Evolutionary conservation across 768 basidiomycete species (phyloP).

Genomic region (Russula lepida): DNA sequence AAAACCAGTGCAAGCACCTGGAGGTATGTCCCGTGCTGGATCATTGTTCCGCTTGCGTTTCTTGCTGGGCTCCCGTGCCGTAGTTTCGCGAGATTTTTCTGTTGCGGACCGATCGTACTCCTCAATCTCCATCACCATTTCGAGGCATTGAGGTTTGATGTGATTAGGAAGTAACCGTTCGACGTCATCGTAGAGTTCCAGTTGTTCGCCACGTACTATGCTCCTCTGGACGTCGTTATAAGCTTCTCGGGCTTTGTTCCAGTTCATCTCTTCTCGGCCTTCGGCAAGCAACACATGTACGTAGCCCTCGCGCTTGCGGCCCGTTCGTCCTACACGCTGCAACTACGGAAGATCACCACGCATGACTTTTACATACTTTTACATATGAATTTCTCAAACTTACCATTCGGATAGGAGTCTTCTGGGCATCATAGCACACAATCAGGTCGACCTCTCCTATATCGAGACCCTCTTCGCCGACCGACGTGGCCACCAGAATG

Average conservation of each 20-base stretch:
- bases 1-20: constrained; percentile 63
- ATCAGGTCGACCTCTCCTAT: constrained; percentile 97
- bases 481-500: constrained; percentile 89
- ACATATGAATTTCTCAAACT: constrained; percentile 20
- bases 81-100: constrained; percentile 29
- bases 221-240: constrained; percentile 86
- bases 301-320: constrained; percentile 79
- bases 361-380: no score
- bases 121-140: constrained; percentile 77
- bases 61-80: constrained; percentile 29
- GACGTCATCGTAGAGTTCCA: constrained; percentile 92
- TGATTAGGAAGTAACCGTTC: constrained; percentile 75
- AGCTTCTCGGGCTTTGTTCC: constrained; percentile 76
- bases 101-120: constrained; percentile 49
- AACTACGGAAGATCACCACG: constrained; percentile 42
- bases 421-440: constrained; percentile 93
- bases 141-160: constrained; percentile 65
- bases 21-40: constrained; percentile 60
- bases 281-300: constrained; percentile 92
- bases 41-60: constrained; percentile 72
- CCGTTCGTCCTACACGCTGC: constrained; percentile 92
- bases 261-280: constrained; percentile 83
- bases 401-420: constrained; percentile 95
- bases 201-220: constrained; percentile 75
- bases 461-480: constrained; percentile 97